phyloP scores from a whole-genome alignment of 768 basidiomycete genomes.

The Mycena vulgaris region DNA sequence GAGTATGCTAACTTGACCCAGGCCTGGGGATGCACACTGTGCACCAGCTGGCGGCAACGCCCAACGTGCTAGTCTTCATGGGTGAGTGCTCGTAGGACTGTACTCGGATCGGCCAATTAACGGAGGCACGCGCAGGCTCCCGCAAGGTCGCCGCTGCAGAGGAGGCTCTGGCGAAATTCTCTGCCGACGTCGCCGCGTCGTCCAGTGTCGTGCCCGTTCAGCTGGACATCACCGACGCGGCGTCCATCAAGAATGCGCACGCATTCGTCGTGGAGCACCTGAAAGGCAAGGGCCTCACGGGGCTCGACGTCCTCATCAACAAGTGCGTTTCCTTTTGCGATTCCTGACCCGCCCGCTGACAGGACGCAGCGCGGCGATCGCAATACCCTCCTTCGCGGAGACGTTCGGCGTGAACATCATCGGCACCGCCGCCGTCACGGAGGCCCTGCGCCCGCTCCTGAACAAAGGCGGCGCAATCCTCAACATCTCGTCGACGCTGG shows the following conservation, averaged over 20 bases:
- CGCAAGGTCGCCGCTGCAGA: constrained; percentile 30
- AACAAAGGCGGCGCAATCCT: constrained; percentile 24
- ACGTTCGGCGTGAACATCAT: constrained; percentile 23
- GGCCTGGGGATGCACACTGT: constrained; percentile 34
- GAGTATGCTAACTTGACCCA: not conserved
- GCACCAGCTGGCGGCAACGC: constrained; percentile 22
- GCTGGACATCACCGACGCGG: constrained; percentile 33
- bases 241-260: constrained; percentile 24
- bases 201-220: constrained; percentile 34
- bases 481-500: constrained; percentile 27
- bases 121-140: not conserved
- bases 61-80: constrained; percentile 30
- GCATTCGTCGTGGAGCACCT: not conserved
- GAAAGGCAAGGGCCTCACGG: not conserved
- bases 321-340: not conserved
- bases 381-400: not conserved
- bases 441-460: constrained; percentile 26
- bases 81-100: not conserved
- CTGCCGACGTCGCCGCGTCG: constrained; percentile 9
- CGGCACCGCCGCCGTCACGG: constrained; percentile 22
- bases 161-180: constrained; percentile 13
- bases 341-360: not conserved
- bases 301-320: constrained; percentile 26
- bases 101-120: not conserved
- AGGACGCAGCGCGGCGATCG: constrained; percentile 5